Conservation (phyloP, 768 basidiomycete genomes). For the Termitomyces sp. region DNA sequence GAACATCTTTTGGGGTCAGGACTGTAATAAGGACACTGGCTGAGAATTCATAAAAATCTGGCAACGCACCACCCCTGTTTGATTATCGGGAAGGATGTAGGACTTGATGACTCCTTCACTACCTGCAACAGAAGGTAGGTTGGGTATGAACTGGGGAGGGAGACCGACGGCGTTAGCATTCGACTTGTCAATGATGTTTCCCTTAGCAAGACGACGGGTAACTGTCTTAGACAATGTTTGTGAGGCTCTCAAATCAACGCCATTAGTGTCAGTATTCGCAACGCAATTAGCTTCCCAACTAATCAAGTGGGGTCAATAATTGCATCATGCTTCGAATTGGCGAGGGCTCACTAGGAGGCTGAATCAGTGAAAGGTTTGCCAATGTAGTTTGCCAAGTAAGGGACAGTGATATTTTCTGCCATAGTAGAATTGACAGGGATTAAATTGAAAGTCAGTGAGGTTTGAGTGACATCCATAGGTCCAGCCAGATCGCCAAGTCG, state of each 20-base stretch:
- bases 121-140: constrained; percentile 35
- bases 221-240: neutral
- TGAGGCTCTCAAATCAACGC: constrained; percentile 33
- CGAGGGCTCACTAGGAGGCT: constrained; percentile 38
- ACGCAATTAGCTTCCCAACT: constrained; percentile 39
- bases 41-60: neutral
- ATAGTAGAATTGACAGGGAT: constrained; percentile 39
- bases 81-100: constrained; percentile 47
- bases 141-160: constrained; percentile 43
- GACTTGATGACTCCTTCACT: constrained; percentile 50
- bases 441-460: constrained; percentile 41
- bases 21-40: neutral
- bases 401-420: constrained; percentile 43
- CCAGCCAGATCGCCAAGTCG: constrained; percentile 53
- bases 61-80: constrained; percentile 51
- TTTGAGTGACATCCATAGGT: constrained; percentile 39
- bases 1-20: constrained; percentile 37
- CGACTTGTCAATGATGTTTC: constrained; percentile 37
- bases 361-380: constrained; percentile 46
- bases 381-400: constrained; percentile 42
- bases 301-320: constrained; percentile 1
- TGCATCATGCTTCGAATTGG: neutral
- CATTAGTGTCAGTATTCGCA: constrained; percentile 43
- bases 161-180: constrained; percentile 35
- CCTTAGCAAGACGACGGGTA: constrained; percentile 21